Evolutionary conservation across 192 early-diverging fungal species (phyloP).

Genomic region (Coemansia sp.): DNA sequence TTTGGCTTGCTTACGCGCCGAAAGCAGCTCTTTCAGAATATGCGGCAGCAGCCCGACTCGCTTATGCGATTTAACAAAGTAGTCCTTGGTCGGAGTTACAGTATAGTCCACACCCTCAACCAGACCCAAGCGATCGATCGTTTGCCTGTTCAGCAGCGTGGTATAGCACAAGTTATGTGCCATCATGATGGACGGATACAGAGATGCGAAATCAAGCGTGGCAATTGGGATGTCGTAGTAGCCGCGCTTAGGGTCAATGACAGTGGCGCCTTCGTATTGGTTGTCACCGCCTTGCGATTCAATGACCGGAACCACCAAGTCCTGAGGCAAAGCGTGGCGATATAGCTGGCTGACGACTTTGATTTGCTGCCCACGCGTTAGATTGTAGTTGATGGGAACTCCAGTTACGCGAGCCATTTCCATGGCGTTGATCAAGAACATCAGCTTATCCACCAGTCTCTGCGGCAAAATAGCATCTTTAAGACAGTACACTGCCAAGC

Average conservation of each 20-base stretch:
- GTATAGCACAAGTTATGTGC: constrained; percentile 99
- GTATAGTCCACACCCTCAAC: constrained; percentile 81
- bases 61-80: constrained; percentile 75
- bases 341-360: constrained; percentile 97
- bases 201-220: constrained; percentile 95
- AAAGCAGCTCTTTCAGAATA: constrained; percentile 84
- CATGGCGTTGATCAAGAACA: constrained; percentile 94
- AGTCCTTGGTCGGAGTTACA: constrained; percentile 84
- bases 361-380: constrained; percentile 95
- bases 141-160: constrained; percentile 64
- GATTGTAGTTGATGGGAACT: constrained; percentile 90
- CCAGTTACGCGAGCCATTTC: constrained; percentile 99
- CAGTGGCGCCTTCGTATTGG: constrained; percentile 92
- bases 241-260: constrained; percentile 91
- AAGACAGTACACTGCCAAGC: constrained; percentile 94
- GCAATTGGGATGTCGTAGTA: constrained; percentile 96
- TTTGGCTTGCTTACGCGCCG: constrained; percentile 91
- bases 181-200: constrained; percentile 99
- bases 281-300: constrained; percentile 80
- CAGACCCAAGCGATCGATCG: constrained; percentile 62
- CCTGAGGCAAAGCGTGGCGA: constrained; percentile 77
- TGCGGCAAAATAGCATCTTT: constrained; percentile 96
- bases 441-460: constrained; percentile 93
- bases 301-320: constrained; percentile 85
- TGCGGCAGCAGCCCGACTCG: constrained; percentile 84